phyloP scores from a whole-genome alignment of 345 rosid species.

The Euclidium syriacum region DNA sequence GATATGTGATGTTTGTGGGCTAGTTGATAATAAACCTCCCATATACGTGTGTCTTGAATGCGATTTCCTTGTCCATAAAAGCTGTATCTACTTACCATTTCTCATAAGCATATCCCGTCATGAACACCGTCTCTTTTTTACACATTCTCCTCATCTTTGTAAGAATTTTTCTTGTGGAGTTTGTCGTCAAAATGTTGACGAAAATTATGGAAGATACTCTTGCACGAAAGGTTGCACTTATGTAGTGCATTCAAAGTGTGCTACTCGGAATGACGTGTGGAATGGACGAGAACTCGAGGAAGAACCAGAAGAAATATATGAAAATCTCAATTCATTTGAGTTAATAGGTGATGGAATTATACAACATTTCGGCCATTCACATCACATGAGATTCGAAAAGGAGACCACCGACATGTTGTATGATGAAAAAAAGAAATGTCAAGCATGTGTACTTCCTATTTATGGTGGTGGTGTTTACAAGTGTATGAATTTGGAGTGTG shows the following conservation, averaged over 20 bases:
- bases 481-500: not conserved
- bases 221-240: not conserved
- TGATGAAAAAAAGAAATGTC: not conserved
- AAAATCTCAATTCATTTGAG: not conserved
- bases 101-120: not conserved
- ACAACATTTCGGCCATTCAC: not conserved
- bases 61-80: not conserved
- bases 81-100: not conserved
- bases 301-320: not conserved
- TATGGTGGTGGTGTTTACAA: not conserved
- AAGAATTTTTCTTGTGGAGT: not conserved
- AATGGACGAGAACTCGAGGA: not conserved
- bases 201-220: not conserved
- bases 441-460: not conserved
- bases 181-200: not conserved
- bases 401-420: not conserved
- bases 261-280: not conserved
- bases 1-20: not conserved
- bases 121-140: not conserved
- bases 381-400: not conserved
- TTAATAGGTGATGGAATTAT: not conserved
- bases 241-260: slow-evolving; percentile 9
- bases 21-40: not conserved
- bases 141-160: not conserved
- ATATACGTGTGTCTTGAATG: not conserved